Conservation (phyloP, 441 rosid species). For the Brassica hybrid region DNA sequence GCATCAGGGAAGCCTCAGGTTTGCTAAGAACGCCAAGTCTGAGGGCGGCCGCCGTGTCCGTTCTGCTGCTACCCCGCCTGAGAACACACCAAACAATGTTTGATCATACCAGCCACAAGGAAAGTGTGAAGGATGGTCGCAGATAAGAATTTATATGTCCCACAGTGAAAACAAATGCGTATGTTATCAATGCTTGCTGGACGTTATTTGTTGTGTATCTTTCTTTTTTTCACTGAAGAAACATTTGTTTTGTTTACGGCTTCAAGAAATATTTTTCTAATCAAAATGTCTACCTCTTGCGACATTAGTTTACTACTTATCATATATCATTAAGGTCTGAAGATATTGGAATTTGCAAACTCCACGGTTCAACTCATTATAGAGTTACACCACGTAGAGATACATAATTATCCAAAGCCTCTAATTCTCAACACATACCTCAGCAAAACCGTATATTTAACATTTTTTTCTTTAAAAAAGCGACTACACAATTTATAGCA, state of each 20-base stretch:
- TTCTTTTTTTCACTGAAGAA: background rate
- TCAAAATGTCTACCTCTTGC: background rate
- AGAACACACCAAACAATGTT: constrained; percentile 48
- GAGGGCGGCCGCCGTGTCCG: constrained; percentile 59
- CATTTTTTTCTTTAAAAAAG: background rate
- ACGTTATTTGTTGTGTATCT: background rate
- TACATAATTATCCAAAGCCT: background rate
- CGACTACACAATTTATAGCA: background rate
- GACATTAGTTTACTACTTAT: background rate
- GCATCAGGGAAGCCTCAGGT: constrained; percentile 62
- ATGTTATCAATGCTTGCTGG: constrained; percentile 1
- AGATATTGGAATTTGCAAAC: background rate
- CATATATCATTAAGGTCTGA: background rate
- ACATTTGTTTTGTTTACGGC: background rate
- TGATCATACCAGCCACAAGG: constrained; percentile 19
- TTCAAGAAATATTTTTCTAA: background rate
- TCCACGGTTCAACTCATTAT: background rate
- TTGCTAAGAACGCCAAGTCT: constrained; percentile 59
- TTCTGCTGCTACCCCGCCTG: constrained; percentile 46
- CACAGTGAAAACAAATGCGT: background rate
- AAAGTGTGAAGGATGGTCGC: background rate
- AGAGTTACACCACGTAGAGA: background rate
- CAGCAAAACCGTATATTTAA: background rate
- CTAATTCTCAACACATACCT: background rate
- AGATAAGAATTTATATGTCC: background rate